A percentile compares a stretch with the other conserved stretches of the same genome.
These are phyloP conservation scores for Glycine soja DNA, from an alignment of 306 rosid species.

Conservation along the genomic window DNA sequence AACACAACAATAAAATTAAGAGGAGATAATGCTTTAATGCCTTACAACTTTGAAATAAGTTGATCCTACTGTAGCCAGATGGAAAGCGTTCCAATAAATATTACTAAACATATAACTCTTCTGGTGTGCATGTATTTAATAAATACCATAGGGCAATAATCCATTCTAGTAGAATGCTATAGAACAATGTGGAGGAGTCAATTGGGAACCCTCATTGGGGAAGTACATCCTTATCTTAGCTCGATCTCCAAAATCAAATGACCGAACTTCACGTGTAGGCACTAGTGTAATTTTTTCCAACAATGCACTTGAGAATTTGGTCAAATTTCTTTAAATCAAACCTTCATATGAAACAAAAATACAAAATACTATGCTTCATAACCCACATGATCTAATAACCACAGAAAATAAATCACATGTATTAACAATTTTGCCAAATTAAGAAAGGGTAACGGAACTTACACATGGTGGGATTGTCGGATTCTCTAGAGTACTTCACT, in stretches of 20 bases:
- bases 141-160: slow-evolving; percentile 96
- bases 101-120: slow-evolving; percentile 5
- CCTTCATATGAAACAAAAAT: slow-evolving; percentile 15
- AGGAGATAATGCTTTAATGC: not conserved
- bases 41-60: slow-evolving; percentile 25
- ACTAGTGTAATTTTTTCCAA: slow-evolving; percentile 97
- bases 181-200: slow-evolving; percentile 92
- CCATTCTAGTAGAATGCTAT: slow-evolving; percentile 92
- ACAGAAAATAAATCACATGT: not conserved
- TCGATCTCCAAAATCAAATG: slow-evolving; percentile 88
- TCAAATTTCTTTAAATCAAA: slow-evolving; percentile 43
- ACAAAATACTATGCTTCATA: too few relatives aligned
- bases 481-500: slow-evolving; percentile 97
- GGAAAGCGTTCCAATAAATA: slow-evolving; percentile 48
- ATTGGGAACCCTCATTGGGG: slow-evolving; percentile 84
- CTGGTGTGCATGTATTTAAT: slow-evolving; percentile 28
- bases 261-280: slow-evolving; percentile 93
- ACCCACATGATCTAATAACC: too few relatives aligned
- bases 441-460: not conserved
- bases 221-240: slow-evolving; percentile 96
- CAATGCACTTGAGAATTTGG: slow-evolving; percentile 84
- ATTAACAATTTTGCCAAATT: not conserved
- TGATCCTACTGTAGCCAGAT: not conserved
- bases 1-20: slow-evolving; percentile 2
- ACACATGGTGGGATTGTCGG: slow-evolving; percentile 91